Conservation (phyloP, 2,329 filamentous ascomycete genomes). For the Albophoma yamanashiensis region DNA sequence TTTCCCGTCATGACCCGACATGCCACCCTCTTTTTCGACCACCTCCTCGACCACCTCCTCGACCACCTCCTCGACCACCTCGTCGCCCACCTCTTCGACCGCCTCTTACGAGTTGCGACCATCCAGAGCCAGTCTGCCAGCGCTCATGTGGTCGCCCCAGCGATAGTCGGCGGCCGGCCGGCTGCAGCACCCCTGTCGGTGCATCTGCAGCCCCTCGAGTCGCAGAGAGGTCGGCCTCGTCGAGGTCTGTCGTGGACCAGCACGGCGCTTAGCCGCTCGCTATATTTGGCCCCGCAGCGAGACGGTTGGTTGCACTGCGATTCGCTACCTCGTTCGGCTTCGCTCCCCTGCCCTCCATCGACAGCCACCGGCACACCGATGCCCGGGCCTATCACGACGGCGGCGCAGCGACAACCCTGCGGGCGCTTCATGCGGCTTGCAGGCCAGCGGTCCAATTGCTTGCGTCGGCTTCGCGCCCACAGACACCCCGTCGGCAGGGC, state of each 20-base stretch:
- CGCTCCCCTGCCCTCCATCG: background rate
- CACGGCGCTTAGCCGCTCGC: conserved; percentile 17
- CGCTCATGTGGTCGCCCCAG: background rate
- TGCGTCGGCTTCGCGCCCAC: conserved; percentile 6
- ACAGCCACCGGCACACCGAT: background rate
- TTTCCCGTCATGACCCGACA: background rate
- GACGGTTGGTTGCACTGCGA: background rate
- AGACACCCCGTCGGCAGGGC: background rate
- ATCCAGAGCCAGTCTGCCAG: background rate
- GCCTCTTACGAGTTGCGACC: background rate
- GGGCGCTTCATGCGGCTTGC: conserved; percentile 8
- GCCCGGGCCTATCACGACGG: conserved; percentile 3
- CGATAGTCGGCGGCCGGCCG: background rate
- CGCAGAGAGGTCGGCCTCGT: background rate
- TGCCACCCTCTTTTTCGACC: background rate
- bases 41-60: background rate
- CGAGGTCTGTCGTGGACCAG: conserved; percentile 5
- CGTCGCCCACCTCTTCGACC: background rate
- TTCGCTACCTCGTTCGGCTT: background rate
- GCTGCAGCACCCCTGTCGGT: background rate
- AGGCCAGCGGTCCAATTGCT: conserved; percentile 7
- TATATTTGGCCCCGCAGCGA: conserved; percentile 15
- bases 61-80: background rate
- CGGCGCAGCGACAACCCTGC: conserved; percentile 4
- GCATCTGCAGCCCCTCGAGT: background rate